Evolutionary conservation across 352 stramenopile genomes (phyloP).

Genomic region (Phytophthora pini): DNA sequence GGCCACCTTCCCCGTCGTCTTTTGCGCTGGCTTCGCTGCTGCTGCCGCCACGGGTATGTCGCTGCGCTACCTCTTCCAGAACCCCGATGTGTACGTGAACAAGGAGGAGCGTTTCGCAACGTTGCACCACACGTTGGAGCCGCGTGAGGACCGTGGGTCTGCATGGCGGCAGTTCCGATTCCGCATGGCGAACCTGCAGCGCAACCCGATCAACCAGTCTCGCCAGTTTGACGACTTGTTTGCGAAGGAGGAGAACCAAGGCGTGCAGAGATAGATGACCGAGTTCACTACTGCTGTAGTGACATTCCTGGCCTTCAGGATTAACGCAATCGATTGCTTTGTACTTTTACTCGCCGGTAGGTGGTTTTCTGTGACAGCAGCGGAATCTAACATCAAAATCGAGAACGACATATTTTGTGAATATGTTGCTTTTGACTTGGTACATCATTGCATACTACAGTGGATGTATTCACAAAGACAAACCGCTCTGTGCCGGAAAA

Average conservation of each 20-base stretch:
- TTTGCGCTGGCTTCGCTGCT: conserved; percentile 48
- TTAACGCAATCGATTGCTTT: too few relatives aligned
- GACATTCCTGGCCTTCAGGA: too few relatives aligned
- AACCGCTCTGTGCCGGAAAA: too few relatives aligned
- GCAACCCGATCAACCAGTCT: conserved; percentile 81
- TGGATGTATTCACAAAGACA: too few relatives aligned
- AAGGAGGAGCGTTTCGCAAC: conserved; percentile 57
- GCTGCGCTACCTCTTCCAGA: conserved; percentile 55
- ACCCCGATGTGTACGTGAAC: conserved; percentile 74
- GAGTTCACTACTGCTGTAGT: too few relatives aligned
- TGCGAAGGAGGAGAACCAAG: conserved; percentile 55
- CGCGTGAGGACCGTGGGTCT: conserved; percentile 43
- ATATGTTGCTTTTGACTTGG: too few relatives aligned
- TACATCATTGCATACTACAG: too few relatives aligned
- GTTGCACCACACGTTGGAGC: conserved; percentile 52
- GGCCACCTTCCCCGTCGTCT: conserved; percentile 65
- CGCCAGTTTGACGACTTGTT: conserved; percentile 65
- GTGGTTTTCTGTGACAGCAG: too few relatives aligned
- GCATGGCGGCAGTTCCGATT: conserved; percentile 72
- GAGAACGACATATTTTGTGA: too few relatives aligned
- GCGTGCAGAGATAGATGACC: too few relatives aligned
- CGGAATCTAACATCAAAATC: too few relatives aligned
- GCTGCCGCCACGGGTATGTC: conserved; percentile 42
- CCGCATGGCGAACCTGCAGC: conserved; percentile 64
- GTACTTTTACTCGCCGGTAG: too few relatives aligned